phyloP scores from a whole-genome alignment of 2,329 filamentous ascomycete species.

The Sporothrix dimorphospora region DNA sequence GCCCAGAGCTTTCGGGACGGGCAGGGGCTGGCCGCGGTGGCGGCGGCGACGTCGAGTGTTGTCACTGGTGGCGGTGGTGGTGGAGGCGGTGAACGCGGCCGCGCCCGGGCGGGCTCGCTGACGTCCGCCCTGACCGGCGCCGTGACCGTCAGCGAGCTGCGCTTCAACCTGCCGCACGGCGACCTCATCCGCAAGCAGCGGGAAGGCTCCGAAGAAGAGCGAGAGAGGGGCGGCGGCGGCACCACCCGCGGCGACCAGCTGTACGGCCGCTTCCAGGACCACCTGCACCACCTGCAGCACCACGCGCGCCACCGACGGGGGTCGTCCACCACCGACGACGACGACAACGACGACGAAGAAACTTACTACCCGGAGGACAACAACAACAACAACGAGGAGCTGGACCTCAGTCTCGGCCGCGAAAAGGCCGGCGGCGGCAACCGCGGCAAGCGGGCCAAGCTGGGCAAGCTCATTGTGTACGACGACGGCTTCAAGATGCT shows the following conservation, averaged over 20 bases:
- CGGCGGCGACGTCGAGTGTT: slow-evolving; percentile 16
- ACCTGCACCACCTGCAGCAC: slow-evolving; percentile 29
- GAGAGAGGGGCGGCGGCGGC: not conserved
- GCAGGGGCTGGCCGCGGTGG: slow-evolving; percentile 35
- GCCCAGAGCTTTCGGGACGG: slow-evolving; percentile 41
- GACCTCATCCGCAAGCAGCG: slow-evolving; percentile 46
- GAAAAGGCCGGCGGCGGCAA: slow-evolving; percentile 87
- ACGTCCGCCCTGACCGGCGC: slow-evolving; percentile 42
- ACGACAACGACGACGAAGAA: slow-evolving; percentile 37
- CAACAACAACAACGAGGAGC: slow-evolving; percentile 46
- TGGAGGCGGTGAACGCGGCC: not conserved
- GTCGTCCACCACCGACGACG: slow-evolving; percentile 44
- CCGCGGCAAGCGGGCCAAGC: slow-evolving; percentile 82
- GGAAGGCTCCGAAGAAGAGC: not conserved
- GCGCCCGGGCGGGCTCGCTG: slow-evolving; percentile 36
- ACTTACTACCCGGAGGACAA: slow-evolving; percentile 38
- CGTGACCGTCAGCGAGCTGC: slow-evolving; percentile 74
- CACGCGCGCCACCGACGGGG: slow-evolving; percentile 33
- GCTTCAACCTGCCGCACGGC: slow-evolving; percentile 79
- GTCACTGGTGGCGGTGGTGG: not conserved
- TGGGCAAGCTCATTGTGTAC: slow-evolving; percentile 89
- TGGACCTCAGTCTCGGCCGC: slow-evolving; percentile 67
- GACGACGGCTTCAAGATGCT: slow-evolving; percentile 94
- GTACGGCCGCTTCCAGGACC: slow-evolving; percentile 46
- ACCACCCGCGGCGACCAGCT: slow-evolving; percentile 40